Evolutionary conservation across 495 filamentous ascomycete species (phyloP), one percentile per base, ranked within the genome.

Genomic region (Penicillium cosmopolitanum): DNA sequence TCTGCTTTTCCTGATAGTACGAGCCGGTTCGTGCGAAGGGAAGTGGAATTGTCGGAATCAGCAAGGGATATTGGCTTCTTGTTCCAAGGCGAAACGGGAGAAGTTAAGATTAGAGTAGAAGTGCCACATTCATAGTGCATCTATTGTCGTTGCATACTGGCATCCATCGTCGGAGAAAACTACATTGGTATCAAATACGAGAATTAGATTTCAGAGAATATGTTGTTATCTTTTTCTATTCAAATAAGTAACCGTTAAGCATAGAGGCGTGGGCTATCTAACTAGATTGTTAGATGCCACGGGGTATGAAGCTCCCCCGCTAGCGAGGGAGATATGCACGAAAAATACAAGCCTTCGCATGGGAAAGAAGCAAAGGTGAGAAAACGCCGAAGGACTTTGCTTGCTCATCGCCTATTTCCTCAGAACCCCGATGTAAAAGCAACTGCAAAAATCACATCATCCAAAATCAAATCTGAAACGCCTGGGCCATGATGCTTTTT

Each of bases 1-100:
- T 40, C 48, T 34, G 48, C 54, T 3, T 25, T 5, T 11, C 50
- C 28, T 9, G 53, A 79, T 7, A 23, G 23, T 23, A 75, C 55
- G 18, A 69, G 64, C 15, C 66, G 82, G 63, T 91, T 86, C 80
- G 80, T 89, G 38, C 84, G 84, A 65, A 75, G 92, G 62, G 91
- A 96, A 69, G 84, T 90, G 43, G 91, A 94, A 73, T 74, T 98
- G 55, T 85, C 87, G 61, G 89, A 95, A 66, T 89, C 90, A 43
- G 92, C 90, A 11, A 82, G 89, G 64, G 84, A 89, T 71, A 81
- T 96, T 66, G 92, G 91, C 11, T 94, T 89, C 65, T 90, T 86
- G 77, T 83, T 96, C 55, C 91, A 96, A 60, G 85, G 87, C 21
- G 75, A 73, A 57, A 52, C 68, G 15, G 68, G 70, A 51, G 85